These are phyloP conservation scores for Allium sativum DNA, from an alignment of 106 monocot genomes.

Conservation along the genomic window DNA sequence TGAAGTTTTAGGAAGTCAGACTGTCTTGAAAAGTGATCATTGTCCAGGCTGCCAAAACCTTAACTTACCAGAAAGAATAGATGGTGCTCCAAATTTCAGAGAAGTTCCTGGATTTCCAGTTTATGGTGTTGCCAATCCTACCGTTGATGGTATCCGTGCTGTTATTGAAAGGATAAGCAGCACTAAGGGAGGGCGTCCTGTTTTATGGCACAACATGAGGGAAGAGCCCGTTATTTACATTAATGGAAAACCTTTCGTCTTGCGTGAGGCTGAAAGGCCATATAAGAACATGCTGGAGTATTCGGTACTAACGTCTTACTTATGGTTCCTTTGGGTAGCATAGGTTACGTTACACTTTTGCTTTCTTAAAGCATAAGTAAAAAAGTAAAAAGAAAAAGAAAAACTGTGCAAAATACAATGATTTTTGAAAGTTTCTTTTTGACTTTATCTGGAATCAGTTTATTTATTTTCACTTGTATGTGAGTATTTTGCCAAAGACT, in stretches of 20 bases:
- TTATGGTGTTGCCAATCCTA: conserved; percentile 98
- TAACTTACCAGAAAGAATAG: conserved; percentile 78
- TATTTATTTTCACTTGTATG: no score
- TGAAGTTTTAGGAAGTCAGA: conserved; percentile 94
- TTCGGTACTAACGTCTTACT: conserved; percentile 41
- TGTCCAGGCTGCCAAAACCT: conserved; percentile 91
- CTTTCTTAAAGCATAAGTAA: no score
- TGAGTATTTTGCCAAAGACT: no score
- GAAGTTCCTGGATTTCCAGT: conserved; percentile 88
- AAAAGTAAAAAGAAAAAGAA: no score
- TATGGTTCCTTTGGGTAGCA: background rate
- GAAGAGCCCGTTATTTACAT: conserved; percentile 99
- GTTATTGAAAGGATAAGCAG: conserved; percentile 68
- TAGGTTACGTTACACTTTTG: no score
- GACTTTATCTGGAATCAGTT: no score
- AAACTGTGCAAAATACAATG: no score
- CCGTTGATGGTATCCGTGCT: conserved; percentile 84
- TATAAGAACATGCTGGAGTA: conserved; percentile 99
- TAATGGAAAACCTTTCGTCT: conserved; percentile 94
- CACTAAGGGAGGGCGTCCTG: conserved; percentile 42
- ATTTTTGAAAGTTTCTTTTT: no score
- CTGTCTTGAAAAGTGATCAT: conserved; percentile 94
- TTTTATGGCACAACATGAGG: conserved; percentile 99
- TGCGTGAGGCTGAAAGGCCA: conserved; percentile 96
- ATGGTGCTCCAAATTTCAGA: conserved; percentile 97